Base-by-base conservation (phyloP, 2,329 filamentous ascomycete species). In the Sordariomycetes sp. region DNA sequence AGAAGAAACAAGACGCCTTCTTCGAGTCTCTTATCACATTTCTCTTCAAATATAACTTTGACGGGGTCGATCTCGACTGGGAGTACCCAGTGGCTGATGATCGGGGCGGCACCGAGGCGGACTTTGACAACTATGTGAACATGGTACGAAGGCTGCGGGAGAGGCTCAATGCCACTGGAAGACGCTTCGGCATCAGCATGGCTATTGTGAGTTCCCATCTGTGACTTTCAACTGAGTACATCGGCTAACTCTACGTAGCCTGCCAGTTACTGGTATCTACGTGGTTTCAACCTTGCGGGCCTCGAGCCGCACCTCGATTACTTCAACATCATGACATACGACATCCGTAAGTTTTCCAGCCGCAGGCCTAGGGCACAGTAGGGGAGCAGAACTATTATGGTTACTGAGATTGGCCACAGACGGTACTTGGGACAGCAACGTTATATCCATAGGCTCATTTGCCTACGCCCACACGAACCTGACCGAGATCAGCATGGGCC, bases 401-500 rank as follows among this genome's bases (percentile, higher is more conserved):
- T n/a, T n/a, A n/a, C 27, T 29, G 15, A 29, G 8, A 8, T 29
- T 8, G 11, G 9, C 8, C 9, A 8, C 11, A 29, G 27, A 34
- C 28, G 30, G 32, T 12, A 31, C 31, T 1, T 68, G 62, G 62
- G 61, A 67, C 34, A 11, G 16, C 4, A 33, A 33, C 2, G 36
- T 41, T 20, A 27, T 41, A 8, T 56, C 20, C 4, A 42, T 47
- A 10, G 64, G 62, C 2, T 28, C 49, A 1, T 28, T 28, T 26
- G 32, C 32, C 6, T 7, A 48, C 10, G 40, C 48, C 2, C 65
- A 70, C 38, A 65, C 66, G 1, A 68, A 71, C 39, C 36, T 70
- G 0, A 65, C 64, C 3, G 64, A 70, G 43, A 68, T 69, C n/a
- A 48, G 61, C 4, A 19, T 42, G 1, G 52, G 53, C 0, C 32